Percentiles rank a stretch among this genome's conserved stretches.
phyloP scores from a whole-genome alignment of 129 eudicot genomes.

The Tagetes patula region DNA sequence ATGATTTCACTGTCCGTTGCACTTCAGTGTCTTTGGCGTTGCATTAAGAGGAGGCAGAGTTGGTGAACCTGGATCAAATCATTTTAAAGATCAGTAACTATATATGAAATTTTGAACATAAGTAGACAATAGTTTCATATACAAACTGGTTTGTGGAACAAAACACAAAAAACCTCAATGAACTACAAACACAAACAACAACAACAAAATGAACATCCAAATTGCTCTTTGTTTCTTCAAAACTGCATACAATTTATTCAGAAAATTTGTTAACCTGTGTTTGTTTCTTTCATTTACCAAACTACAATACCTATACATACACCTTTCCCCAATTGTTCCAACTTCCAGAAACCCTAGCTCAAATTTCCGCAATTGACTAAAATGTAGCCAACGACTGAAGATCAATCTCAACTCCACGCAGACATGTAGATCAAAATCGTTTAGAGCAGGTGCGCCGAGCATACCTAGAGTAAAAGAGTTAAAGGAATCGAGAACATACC shows the following conservation, averaged over 20 bases:
- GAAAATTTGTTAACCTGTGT: too few relatives aligned
- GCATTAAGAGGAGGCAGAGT: conserved; percentile 29
- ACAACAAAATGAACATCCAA: too few relatives aligned
- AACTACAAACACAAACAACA: too few relatives aligned
- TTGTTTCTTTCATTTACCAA: background rate
- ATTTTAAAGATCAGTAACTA: background rate
- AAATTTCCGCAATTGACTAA: background rate
- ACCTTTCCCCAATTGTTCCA: background rate
- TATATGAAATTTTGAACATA: background rate
- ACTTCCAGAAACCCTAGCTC: conserved; percentile 12
- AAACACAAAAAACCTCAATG: background rate
- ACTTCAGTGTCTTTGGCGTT: background rate
- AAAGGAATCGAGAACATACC: too few relatives aligned
- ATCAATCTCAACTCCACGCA: background rate
- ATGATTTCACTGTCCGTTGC: too few relatives aligned
- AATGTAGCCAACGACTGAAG: background rate
- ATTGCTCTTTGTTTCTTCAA: background rate
- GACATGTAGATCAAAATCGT: background rate
- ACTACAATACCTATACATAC: background rate
- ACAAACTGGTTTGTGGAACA: background rate
- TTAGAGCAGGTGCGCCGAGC: background rate
- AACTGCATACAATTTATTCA: background rate
- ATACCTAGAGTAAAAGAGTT: too few relatives aligned
- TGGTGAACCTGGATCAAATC: conserved; percentile 19
- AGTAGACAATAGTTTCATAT: background rate